Evolutionary conservation across 176 grass and related monocot genomes (phyloP).

Genomic region (Carex parvula): DNA sequence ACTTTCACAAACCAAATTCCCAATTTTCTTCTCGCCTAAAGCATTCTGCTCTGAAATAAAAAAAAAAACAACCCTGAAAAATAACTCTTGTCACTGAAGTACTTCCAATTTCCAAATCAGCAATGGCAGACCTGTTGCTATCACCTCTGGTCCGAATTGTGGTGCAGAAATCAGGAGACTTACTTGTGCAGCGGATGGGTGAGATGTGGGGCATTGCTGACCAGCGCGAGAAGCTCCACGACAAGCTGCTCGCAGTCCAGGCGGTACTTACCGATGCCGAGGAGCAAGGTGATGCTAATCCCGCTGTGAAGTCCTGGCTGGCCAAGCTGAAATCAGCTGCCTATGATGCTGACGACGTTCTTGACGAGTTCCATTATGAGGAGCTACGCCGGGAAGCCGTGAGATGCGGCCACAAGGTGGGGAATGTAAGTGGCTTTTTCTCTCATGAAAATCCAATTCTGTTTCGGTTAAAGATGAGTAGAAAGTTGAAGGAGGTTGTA

Average conservation of each 20-base stretch:
- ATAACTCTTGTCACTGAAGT: too few species aligned
- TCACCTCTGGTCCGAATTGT: not conserved
- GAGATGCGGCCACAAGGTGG: not conserved
- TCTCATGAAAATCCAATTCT: not conserved
- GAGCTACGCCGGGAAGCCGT: not conserved
- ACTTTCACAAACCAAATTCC: too few species aligned
- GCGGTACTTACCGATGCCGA: not conserved
- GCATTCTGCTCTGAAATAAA: too few species aligned
- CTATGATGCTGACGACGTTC: not conserved
- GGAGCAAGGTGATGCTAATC: not conserved
- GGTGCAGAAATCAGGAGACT: not conserved
- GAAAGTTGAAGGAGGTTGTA: conserved; percentile 1
- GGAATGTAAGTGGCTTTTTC: not conserved
- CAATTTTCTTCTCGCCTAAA: too few species aligned
- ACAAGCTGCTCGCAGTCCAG: not conserved
- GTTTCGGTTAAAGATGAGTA: conserved; percentile 8
- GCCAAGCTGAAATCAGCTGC: conserved; percentile 4
- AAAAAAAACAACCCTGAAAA: too few species aligned
- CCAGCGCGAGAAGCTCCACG: not conserved
- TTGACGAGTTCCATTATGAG: conserved; percentile 19
- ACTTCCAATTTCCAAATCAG: not conserved
- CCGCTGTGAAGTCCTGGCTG: not conserved
- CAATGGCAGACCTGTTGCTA: not conserved
- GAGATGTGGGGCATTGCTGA: not conserved
- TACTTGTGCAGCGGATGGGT: not conserved